These are phyloP conservation scores for Chlamydomonas applanata DNA, from an alignment of 139 green algal genomes.

Conservation along the genomic window DNA sequence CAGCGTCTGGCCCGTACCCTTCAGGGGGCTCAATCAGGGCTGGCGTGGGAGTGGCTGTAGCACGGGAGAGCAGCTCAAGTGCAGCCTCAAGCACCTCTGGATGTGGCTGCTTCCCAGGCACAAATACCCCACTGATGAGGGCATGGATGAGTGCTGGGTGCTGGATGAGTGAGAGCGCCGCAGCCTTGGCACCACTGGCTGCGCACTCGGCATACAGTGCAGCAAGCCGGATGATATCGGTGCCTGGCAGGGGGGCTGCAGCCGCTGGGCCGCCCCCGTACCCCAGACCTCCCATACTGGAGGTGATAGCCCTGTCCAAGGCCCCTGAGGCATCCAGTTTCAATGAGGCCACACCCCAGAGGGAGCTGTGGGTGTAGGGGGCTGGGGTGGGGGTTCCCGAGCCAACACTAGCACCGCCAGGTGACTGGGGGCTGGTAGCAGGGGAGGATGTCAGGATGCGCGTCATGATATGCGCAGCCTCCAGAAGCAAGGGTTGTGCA, in stretches of 20 bases:
- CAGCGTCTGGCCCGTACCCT: too few relatives aligned
- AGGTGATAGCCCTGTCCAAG: too few relatives aligned
- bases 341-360: too few relatives aligned
- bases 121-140: slow-evolving; percentile 20
- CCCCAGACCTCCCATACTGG: too few relatives aligned
- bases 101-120: background rate
- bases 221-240: slow-evolving; percentile 3
- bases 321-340: too few relatives aligned
- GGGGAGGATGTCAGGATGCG: background rate
- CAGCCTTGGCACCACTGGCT: background rate
- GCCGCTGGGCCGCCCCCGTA: too few relatives aligned
- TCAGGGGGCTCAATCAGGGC: background rate
- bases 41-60: background rate
- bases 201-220: slow-evolving; percentile 1
- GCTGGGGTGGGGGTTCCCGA: too few relatives aligned
- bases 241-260: background rate
- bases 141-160: slow-evolving; percentile 17
- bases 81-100: background rate
- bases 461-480: background rate
- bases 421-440: background rate
- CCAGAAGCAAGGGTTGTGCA: background rate
- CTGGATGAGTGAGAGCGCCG: slow-evolving; percentile 1
- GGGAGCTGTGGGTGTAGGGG: too few relatives aligned
- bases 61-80: slow-evolving; percentile 4
- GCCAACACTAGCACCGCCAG: too few relatives aligned